Percentiles rank a stretch among this genome's conserved stretches.
Conservation (phyloP, 2,329 filamentous ascomycete genomes). For the Fusarium sp. region DNA sequence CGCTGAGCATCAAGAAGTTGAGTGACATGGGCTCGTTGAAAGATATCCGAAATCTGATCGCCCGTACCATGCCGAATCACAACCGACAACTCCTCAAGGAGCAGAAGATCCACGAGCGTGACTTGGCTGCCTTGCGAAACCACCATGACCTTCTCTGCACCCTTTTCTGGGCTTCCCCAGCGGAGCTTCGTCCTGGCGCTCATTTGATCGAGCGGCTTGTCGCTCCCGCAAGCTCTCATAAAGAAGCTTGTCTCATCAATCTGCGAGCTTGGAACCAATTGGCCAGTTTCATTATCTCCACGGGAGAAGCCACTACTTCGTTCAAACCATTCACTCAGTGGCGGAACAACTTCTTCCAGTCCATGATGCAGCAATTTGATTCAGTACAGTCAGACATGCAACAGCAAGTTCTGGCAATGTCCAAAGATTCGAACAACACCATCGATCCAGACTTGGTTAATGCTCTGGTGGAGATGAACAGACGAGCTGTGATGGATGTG, state of each 20-base stretch:
- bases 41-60: slow-evolving; percentile 69
- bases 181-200: slow-evolving; percentile 63
- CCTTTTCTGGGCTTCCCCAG: slow-evolving; percentile 71
- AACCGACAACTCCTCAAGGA: slow-evolving; percentile 73
- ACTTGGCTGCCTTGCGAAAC: slow-evolving; percentile 72
- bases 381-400: slow-evolving; percentile 67
- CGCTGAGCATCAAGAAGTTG: slow-evolving; percentile 65
- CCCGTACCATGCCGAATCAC: slow-evolving; percentile 73
- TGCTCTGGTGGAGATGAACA: slow-evolving; percentile 63
- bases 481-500: slow-evolving; percentile 63
- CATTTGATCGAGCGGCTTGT: slow-evolving; percentile 70
- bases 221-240: slow-evolving; percentile 69
- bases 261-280: slow-evolving; percentile 72
- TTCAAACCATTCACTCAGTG: slow-evolving; percentile 60
- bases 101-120: slow-evolving; percentile 66
- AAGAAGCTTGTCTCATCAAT: slow-evolving; percentile 73
- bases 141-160: slow-evolving; percentile 76
- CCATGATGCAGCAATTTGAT: slow-evolving; percentile 67
- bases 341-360: slow-evolving; percentile 68
- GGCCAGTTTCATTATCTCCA: slow-evolving; percentile 66
- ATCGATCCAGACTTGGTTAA: slow-evolving; percentile 60
- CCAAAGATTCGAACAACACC: slow-evolving; percentile 56
- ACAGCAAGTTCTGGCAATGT: slow-evolving; percentile 63
- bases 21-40: slow-evolving; percentile 61
- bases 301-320: slow-evolving; percentile 57